Evolutionary conservation across 139 green algal species (phyloP).

Genomic region (Chlamydomonas asymmetrica): DNA sequence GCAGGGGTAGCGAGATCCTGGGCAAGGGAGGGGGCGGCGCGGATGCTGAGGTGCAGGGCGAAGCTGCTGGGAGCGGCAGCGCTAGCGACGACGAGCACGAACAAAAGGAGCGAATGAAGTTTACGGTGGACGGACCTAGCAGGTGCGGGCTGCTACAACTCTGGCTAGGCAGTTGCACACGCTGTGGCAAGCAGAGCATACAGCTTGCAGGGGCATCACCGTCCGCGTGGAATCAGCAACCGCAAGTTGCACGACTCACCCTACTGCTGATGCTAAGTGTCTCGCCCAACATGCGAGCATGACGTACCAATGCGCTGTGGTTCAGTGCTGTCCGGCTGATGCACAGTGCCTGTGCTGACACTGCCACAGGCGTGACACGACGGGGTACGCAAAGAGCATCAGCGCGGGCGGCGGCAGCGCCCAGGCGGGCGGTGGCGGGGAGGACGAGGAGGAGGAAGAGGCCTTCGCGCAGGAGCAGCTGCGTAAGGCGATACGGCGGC

Average conservation of each 20-base stretch:
- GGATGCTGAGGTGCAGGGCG: constrained; percentile 8
- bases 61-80: constrained; percentile 7
- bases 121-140: constrained; percentile 35
- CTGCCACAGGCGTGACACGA: too few relatives aligned
- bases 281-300: too few relatives aligned
- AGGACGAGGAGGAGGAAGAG: constrained; percentile 63
- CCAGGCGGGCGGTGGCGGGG: constrained; percentile 26
- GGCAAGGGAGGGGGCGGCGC: constrained; percentile 13
- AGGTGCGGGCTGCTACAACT: constrained; percentile 8
- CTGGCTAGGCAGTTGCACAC: background rate
- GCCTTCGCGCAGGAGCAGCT: constrained; percentile 71
- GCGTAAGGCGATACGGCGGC: constrained; percentile 53
- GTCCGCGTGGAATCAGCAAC: background rate
- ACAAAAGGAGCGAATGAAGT: constrained; percentile 62
- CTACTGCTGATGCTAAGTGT: too few relatives aligned
- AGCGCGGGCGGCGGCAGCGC: too few relatives aligned
- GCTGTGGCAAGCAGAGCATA: background rate
- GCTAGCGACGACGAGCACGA: constrained; percentile 55
- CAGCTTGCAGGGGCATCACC: background rate
- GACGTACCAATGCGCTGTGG: background rate
- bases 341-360: background rate
- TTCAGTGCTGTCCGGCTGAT: background rate
- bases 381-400: too few relatives aligned
- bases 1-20: too few relatives aligned
- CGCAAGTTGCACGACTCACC: too few relatives aligned